Evolutionary conservation across 768 basidiomycete species (phyloP), one percentile per base, ranked within the genome.

Genomic region (Psilocybe tampanensis): DNA sequence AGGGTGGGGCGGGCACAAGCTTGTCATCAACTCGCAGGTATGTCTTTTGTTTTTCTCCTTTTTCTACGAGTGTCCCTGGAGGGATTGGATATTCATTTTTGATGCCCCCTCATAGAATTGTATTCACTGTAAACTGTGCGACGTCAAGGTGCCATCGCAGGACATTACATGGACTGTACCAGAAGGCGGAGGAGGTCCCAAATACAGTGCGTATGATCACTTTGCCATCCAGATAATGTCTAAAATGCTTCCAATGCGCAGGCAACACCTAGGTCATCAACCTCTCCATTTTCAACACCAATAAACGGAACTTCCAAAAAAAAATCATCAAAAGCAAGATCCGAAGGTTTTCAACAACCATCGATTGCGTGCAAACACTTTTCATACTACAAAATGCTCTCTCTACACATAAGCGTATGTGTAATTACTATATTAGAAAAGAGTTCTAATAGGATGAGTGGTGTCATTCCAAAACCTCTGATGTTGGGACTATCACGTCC

Each of bases 141-240:
- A 95, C 59, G 87, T 99, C 76, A 98, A 99, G 75, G 91, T 91
- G 3, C 95, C 95, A 2, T 94, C 94, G 2, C 93, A 97, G 69
- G 96, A 98, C 70, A 97, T 99, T 63, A 92, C 89, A 15, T 98
- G 96, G 96, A 89, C 87, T 5, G 94, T 97, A 0, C 97, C 97
- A 0, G 95, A 98, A 74, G 96, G 95, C 11, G 91, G 94, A 12
- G 96, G 96, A 29, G 96, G 96, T 50, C 96, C 95, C 34, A 96
- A 96, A 71, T 98, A 97, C 68, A 90, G 95, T 96, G 57, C 62
- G 80, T 73, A 42, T 50, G 13, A 24, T 22, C 21, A 8, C 15
- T 45, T 23, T 45, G 44, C 19, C 12, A 39, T 3, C 6, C 12
- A 13, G n/a, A 26, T 39, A 15, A 45, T 13, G 2, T 26, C 23